A percentile compares a stretch with the other conserved stretches of the same genome.
Evolutionary conservation across 148 eudicot genomes (phyloP).

Genomic region (Simmondsia chinensis): DNA sequence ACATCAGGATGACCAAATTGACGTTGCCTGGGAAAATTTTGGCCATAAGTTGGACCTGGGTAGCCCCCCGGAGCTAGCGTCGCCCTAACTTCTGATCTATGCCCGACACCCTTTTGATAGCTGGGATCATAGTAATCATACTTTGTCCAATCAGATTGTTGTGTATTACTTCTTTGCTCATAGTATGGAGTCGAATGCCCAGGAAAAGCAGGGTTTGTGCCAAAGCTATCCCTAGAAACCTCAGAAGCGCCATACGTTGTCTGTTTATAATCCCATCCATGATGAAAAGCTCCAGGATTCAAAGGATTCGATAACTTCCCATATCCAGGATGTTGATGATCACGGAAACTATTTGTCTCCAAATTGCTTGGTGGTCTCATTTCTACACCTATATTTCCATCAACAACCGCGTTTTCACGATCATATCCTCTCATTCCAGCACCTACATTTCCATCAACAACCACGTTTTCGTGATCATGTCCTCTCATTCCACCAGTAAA

Average conservation of each 20-base stretch:
- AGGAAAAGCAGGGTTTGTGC: slow-evolving; percentile 2
- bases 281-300: background rate
- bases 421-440: too few relatives aligned
- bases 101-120: slow-evolving; percentile 16
- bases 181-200: slow-evolving; percentile 8
- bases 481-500: slow-evolving; percentile 9
- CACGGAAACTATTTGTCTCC: slow-evolving; percentile 4
- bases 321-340: slow-evolving; percentile 9
- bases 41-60: slow-evolving; percentile 16
- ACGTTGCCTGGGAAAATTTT: slow-evolving; percentile 6
- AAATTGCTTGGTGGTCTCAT: background rate
- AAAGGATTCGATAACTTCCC: slow-evolving; percentile 11
- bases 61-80: slow-evolving; percentile 12
- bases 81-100: slow-evolving; percentile 14
- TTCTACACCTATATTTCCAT: too few relatives aligned
- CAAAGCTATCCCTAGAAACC: background rate
- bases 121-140: slow-evolving; percentile 22
- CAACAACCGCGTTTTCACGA: slow-evolving; percentile 6
- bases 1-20: slow-evolving; percentile 17
- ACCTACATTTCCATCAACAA: slow-evolving; percentile 12
- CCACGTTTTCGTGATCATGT: slow-evolving; percentile 8
- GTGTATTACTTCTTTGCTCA: slow-evolving; percentile 19
- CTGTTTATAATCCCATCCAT: slow-evolving; percentile 15
- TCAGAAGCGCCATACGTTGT: slow-evolving; percentile 5
- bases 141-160: slow-evolving; percentile 26